Evolutionary conservation across 495 filamentous ascomycete genomes (phyloP), one percentile per base, ranked within the genome.

Genomic region (Penicillium antarcticum): DNA sequence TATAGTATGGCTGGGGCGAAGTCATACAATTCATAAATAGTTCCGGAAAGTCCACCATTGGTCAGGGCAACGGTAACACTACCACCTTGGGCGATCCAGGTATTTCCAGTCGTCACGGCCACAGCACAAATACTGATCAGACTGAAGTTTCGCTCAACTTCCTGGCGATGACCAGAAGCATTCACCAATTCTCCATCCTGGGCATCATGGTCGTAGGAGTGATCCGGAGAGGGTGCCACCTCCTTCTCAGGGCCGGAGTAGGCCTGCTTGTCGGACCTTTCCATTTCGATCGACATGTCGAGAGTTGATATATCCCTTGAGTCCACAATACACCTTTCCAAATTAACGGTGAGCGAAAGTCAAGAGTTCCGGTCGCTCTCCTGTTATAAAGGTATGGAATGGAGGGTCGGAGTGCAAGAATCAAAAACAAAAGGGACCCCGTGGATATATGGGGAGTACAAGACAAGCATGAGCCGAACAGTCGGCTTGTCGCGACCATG

Each of bases 71-170:
- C 54, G 8, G 58, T 56, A 8, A 82, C 72, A 61, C 70, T 76
- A 17, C 80, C 80, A 46, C 80, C 81, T 53, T 81, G 68, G 4
- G 80, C 80, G 23, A 78, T 76, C 82, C 82, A 86, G 17, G 78
- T 75, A 65, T 82, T 84, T 49, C 78, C 80, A 7, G 79, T 80
- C 9, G 73, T 77, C 7, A 85, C 69, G 0, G 75, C 81, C 16
- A 83, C 63, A 4, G 74, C 72, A 58, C 76, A 81, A 42, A 84
- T 79, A 49, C 75, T 81, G 51, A 82, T 48, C 3, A 85, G 66
- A 38, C 78, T 76, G 62, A 83, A 85, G 38, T 83, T 78, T 16
- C 82, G 71, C 31, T 83, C 72, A n/a, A 86, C 67, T 53, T 85
- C 78, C 54, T 86, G 80, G 26, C 58, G 61, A 62, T 85, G 80